Evolutionary conservation across 352 stramenopile genomes (phyloP).

Genomic region (Phytophthora fragariae): DNA sequence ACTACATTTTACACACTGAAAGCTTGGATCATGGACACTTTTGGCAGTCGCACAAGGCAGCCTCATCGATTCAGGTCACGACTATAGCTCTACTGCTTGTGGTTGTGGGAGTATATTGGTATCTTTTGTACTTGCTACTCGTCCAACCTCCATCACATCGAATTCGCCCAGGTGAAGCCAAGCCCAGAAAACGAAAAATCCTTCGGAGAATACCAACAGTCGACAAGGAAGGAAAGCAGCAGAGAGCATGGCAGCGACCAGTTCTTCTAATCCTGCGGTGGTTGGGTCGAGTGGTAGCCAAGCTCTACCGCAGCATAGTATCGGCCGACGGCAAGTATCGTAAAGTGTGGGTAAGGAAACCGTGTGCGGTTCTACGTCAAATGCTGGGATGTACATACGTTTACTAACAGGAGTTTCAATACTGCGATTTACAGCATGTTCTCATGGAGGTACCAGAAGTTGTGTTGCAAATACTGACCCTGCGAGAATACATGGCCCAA

Average conservation of each 20-base stretch:
- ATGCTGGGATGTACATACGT: not conserved
- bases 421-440: slow-evolving; percentile 26
- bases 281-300: not conserved
- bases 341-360: slow-evolving; percentile 35
- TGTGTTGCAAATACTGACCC: slow-evolving; percentile 34
- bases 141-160: slow-evolving; percentile 12
- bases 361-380: not conserved
- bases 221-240: not conserved
- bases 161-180: slow-evolving; percentile 5
- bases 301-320: slow-evolving; percentile 19
- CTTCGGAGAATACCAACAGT: slow-evolving; percentile 2
- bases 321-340: slow-evolving; percentile 34
- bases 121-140: slow-evolving; percentile 32
- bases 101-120: slow-evolving; percentile 28
- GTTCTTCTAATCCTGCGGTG: not conserved
- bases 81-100: slow-evolving; percentile 19
- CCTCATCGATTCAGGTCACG: not conserved
- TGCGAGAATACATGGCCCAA: slow-evolving; percentile 37
- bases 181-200: slow-evolving; percentile 3
- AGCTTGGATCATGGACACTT: slow-evolving; percentile 43
- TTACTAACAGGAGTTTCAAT: not conserved
- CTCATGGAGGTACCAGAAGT: slow-evolving; percentile 44
- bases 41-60: slow-evolving; percentile 1
- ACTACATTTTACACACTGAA: slow-evolving; percentile 44
- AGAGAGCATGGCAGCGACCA: not conserved